Evolutionary conservation across 2,329 filamentous ascomycete species (phyloP).

Genomic region (Grosmannia huntii): DNA sequence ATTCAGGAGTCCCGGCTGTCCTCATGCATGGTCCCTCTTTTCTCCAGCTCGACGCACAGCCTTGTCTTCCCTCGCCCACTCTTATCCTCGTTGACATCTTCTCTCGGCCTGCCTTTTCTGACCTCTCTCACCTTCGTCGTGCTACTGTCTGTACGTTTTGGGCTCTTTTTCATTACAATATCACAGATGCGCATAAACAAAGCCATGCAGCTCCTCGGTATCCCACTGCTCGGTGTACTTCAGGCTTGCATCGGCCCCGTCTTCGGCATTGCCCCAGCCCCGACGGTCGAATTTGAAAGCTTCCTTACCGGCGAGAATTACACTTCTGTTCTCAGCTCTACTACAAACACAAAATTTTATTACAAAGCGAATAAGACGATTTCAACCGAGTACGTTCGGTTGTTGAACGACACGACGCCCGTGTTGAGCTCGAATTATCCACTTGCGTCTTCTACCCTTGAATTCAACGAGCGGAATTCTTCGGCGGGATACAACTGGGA

Average conservation of each 20-base stretch:
- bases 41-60: background rate
- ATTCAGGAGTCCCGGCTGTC: background rate
- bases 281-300: background rate
- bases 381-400: background rate
- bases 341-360: background rate
- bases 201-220: background rate
- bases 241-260: background rate
- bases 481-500: background rate
- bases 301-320: background rate
- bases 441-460: too few relatives aligned
- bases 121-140: background rate
- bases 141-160: background rate
- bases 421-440: background rate
- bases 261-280: background rate
- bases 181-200: background rate
- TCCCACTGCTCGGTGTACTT: background rate
- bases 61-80: background rate
- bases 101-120: background rate
- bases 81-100: too few relatives aligned
- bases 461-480: too few relatives aligned
- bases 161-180: background rate
- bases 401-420: background rate
- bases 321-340: too few relatives aligned
- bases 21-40: background rate
- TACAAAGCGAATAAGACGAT: background rate